Percentiles rank a stretch among this genome's conserved stretches.
These are phyloP conservation scores for Xerocomus amazonicus DNA, from an alignment of 1,284 basidiomycete genomes.

Conservation along the genomic window DNA sequence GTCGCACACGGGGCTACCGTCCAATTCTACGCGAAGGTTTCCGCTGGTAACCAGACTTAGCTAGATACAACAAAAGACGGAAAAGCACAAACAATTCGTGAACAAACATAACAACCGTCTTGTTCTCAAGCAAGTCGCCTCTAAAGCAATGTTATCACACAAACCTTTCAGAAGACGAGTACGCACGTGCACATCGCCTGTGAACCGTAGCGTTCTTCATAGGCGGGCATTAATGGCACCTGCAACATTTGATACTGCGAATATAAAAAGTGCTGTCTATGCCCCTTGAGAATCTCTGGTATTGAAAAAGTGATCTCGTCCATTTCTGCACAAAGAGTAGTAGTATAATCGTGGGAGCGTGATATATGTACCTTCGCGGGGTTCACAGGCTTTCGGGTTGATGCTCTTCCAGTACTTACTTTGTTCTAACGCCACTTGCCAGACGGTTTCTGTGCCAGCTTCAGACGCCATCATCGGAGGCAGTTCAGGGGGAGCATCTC, in stretches of 20 bases:
- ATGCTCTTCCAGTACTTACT: conserved; percentile 89
- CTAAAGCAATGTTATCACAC: conserved; percentile 36
- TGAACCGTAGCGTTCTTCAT: conserved; percentile 68
- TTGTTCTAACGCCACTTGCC: conserved; percentile 82
- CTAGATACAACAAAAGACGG: not conserved
- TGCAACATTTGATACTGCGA: conserved; percentile 71
- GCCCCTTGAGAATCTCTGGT: conserved; percentile 81
- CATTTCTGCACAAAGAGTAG: conserved; percentile 40
- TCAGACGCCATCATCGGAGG: conserved; percentile 70
- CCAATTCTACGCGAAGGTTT: conserved; percentile 78
- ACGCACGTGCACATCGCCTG: conserved; percentile 86
- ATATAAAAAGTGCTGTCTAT: conserved; percentile 78
- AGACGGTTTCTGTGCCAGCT: conserved; percentile 82
- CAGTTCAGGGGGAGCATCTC: conserved; percentile 78
- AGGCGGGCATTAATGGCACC: conserved; percentile 70
- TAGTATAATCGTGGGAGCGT: not conserved
- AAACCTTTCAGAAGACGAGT: not conserved
- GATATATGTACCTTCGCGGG: conserved; percentile 57
- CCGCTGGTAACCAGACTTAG: conserved; percentile 52
- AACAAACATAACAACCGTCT: conserved; percentile 75
- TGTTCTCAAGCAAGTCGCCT: conserved; percentile 61
- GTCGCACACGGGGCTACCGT: conserved; percentile 69
- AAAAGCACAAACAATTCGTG: conserved; percentile 80
- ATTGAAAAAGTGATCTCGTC: conserved; percentile 61
- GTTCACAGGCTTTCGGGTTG: conserved; percentile 74